A percentile compares a stretch with the other conserved stretches of the same genome.
These are phyloP conservation scores for Fusarium chaquense DNA, from an alignment of 2,329 filamentous ascomycete genomes.

Conservation along the genomic window DNA sequence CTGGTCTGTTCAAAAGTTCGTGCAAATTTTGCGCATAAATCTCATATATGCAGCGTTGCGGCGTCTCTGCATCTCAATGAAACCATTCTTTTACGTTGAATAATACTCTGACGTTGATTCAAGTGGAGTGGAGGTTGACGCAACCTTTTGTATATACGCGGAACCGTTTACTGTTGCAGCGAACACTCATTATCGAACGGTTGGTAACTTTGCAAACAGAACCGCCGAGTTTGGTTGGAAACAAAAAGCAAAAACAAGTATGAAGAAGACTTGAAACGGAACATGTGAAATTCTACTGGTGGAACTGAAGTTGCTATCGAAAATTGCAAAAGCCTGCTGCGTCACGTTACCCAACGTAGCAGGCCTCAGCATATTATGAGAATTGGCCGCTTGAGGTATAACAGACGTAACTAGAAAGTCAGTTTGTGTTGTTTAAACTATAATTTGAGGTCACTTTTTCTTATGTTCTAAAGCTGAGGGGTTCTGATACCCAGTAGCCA, in stretches of 20 bases:
- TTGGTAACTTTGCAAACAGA: not conserved
- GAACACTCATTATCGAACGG: not conserved
- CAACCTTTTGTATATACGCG: not conserved
- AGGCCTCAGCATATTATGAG: no score
- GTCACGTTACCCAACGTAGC: not conserved
- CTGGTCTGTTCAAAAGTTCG: constrained; percentile 1
- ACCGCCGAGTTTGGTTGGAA: not conserved
- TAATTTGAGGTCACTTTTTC: no score
- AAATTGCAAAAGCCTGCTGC: no score
- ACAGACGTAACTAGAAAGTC: no score
- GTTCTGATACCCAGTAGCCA: no score
- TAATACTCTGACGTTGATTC: not conserved
- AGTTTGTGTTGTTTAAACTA: no score
- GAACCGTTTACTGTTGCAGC: not conserved
- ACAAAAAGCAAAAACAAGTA: not conserved
- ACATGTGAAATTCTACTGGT: not conserved
- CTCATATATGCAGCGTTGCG: constrained; percentile 1
- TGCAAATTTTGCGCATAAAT: not conserved
- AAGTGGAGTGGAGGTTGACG: no score
- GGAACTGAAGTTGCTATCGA: not conserved
- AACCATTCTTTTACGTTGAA: constrained; percentile 4
- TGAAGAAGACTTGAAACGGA: not conserved
- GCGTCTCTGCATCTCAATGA: not conserved
- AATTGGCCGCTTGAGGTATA: no score
- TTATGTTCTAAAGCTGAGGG: no score